phyloP scores from a whole-genome alignment of 306 rosid species.

The Acacia acuminata region DNA sequence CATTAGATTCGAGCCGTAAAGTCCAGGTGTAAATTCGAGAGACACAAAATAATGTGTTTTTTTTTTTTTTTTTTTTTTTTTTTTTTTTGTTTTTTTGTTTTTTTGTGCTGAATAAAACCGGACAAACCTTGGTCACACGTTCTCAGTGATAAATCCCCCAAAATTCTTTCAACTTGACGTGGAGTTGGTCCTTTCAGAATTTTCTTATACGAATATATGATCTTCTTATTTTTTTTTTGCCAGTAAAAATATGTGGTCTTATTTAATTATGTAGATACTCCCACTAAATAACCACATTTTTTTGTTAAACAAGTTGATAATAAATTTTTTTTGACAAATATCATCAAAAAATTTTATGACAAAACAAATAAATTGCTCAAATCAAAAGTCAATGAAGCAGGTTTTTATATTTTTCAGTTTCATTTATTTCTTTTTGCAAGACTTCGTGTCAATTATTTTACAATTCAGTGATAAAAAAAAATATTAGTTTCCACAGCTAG shows the following conservation, averaged over 20 bases:
- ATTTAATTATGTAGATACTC: not conserved
- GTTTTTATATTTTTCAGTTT: too few species aligned
- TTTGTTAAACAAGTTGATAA: not conserved
- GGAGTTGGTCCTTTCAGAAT: not conserved
- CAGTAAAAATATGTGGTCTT: not conserved
- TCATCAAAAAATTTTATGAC: too few species aligned
- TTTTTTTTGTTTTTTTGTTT: not conserved
- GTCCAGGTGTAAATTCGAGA: not conserved
- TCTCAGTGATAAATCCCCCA: not conserved
- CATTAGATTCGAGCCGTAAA: not conserved
- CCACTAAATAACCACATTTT: too few species aligned
- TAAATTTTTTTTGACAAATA: too few species aligned
- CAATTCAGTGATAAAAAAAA: not conserved
- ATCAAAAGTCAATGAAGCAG: not conserved
- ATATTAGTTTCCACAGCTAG: not conserved
- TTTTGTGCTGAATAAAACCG: not conserved
- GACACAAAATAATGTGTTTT: not conserved
- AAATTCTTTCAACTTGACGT: not conserved
- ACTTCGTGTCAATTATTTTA: not conserved
- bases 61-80: too few species aligned
- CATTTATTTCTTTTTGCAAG: not conserved
- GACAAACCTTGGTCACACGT: not conserved
- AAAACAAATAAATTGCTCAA: not conserved
- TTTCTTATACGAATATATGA: not conserved
- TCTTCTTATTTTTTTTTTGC: too few species aligned